These are phyloP conservation scores for Boechera stricta DNA, from an alignment of 345 rosid genomes.

Conservation along the genomic window DNA sequence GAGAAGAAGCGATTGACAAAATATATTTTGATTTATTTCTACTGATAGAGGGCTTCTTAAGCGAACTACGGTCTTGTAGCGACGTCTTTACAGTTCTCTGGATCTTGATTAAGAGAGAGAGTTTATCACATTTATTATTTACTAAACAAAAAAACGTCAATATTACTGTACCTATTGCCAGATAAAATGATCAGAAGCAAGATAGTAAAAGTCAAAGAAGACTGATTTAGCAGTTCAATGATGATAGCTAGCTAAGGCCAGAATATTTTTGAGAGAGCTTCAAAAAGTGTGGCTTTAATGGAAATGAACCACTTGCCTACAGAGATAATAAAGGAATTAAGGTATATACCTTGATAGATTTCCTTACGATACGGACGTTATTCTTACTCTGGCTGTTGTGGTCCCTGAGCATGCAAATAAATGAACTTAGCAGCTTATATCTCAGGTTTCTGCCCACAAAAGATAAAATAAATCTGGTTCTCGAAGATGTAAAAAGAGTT, in stretches of 20 bases:
- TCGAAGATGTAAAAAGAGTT: neutral
- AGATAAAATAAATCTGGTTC: neutral
- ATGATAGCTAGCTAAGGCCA: slow-evolving; percentile 13
- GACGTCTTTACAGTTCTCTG: slow-evolving; percentile 43
- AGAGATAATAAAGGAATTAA: slow-evolving; percentile 11
- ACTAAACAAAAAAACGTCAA: slow-evolving; percentile 20
- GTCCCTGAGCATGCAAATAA: slow-evolving; percentile 48
- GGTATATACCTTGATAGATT: slow-evolving; percentile 57
- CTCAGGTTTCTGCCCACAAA: slow-evolving; percentile 8
- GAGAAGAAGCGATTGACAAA: slow-evolving; percentile 48
- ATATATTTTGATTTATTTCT: slow-evolving; percentile 44
- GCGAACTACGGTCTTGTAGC: slow-evolving; percentile 40
- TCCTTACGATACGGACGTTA: slow-evolving; percentile 45
- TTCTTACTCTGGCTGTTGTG: slow-evolving; percentile 45
- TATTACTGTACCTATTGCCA: neutral
- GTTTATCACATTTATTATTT: slow-evolving; percentile 8
- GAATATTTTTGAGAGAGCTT: slow-evolving; percentile 3
- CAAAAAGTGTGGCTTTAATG: neutral
- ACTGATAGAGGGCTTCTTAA: slow-evolving; percentile 41
- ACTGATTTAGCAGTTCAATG: slow-evolving; percentile 8
- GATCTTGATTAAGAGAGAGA: slow-evolving; percentile 32
- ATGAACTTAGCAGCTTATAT: slow-evolving; percentile 31
- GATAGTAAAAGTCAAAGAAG: slow-evolving; percentile 13
- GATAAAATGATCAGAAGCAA: slow-evolving; percentile 23
- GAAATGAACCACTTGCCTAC: slow-evolving; percentile 23